Conservation (phyloP, 768 basidiomycete species). For the Phanerochaete carnosa region DNA sequence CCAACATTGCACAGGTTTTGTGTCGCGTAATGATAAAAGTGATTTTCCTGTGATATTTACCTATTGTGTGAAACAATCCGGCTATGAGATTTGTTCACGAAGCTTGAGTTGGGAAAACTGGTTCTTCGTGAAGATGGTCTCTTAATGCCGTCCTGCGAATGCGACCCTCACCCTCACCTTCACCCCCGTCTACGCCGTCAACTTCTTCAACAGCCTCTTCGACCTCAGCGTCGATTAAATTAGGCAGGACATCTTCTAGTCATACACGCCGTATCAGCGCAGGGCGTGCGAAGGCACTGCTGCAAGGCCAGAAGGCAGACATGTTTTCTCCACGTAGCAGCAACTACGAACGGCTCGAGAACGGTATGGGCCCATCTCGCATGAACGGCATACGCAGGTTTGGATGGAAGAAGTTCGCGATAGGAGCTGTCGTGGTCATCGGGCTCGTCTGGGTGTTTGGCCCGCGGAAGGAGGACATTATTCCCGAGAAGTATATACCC, state of each 20-base stretch:
- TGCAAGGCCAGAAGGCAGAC: not conserved
- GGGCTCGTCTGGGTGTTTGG: slow-evolving; percentile 66
- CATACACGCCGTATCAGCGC: not conserved
- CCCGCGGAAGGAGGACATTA: slow-evolving; percentile 37
- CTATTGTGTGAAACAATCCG: not conserved
- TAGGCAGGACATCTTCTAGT: not conserved
- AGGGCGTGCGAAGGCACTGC: not conserved
- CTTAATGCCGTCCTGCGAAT: too few species aligned
- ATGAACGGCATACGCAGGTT: slow-evolving; percentile 23
- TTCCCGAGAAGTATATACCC: slow-evolving; percentile 24
- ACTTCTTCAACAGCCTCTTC: not conserved
- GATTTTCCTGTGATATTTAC: slow-evolving; percentile 2
- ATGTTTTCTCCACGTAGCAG: slow-evolving; percentile 37
- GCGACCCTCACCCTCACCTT: not conserved
- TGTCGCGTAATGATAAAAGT: not conserved
- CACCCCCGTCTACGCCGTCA: not conserved
- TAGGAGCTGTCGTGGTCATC: slow-evolving; percentile 55
- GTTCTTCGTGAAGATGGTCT: not conserved
- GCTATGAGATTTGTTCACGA: not conserved
- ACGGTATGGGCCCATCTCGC: slow-evolving; percentile 52
- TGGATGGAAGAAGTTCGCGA: slow-evolving; percentile 65
- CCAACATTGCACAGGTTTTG: slow-evolving; percentile 3
- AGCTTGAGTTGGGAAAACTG: too few species aligned
- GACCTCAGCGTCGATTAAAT: not conserved
- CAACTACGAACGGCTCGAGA: slow-evolving; percentile 60